Evolutionary conservation across 2,329 filamentous ascomycete genomes (phyloP), one percentile per base, ranked within the genome.

Genomic region (Juglanconis juglandina): DNA sequence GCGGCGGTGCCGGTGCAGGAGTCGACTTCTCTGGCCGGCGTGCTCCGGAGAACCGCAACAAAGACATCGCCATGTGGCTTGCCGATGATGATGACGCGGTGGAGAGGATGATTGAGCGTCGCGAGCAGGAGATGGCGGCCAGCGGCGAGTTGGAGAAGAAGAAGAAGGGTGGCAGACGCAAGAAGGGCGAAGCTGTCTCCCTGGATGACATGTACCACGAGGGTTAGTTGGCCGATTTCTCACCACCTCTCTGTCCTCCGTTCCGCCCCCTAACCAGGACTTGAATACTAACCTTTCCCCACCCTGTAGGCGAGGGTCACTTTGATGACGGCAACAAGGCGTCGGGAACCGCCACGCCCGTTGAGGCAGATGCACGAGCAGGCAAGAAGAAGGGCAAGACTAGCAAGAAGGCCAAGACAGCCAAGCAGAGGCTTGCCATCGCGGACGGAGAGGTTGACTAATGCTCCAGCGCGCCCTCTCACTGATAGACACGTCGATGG

Each of bases 171-270:
- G 79, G 75, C 65, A 86, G 85, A 72, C 76, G 81, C 61, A 86
- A 86, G 74, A 78, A 79, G 63, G 64, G 64, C 32, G 66, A 61
- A 34, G 59, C 48, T 47, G 84, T 85, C 68, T 94, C 89, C 70
- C 78, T 98, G 75, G 95, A 98, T 73, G 94, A 97, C 72, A 92
- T 99, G 91, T 99, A 99, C 77, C 95, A 99, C 73, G 95, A 99
- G 83, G 95, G 95, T 96, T 75, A 87, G 91, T 78, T 58, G 4
- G n/a, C 63, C 5, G 2, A 33, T 17, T 32, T 17, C 14, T 37
- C 17, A 8, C 7, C 35, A 10, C n/a, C 1, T 11, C 50, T 24
- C 34, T n/a, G 17, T 41, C 7, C 9, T 13, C 8, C 14, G 6
- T 56, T 9, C 35, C 11, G 1, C n/a, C 3, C 7, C 61, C 44